phyloP scores from a whole-genome alignment of 1,139 yeast species.

The Debaryomycetaceae sp. region DNA sequence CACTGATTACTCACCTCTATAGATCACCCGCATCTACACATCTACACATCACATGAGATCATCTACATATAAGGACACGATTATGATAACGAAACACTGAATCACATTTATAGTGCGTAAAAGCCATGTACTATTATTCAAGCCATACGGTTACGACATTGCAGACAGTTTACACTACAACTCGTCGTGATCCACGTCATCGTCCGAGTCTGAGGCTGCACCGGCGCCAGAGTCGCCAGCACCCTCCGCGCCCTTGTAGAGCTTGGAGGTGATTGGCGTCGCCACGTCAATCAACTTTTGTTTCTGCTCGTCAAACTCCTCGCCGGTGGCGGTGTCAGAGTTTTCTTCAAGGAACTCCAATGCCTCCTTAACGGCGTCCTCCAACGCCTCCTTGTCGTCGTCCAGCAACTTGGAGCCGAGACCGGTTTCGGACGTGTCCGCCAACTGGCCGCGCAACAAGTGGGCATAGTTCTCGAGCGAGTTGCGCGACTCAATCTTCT shows the following conservation, averaged over 20 bases:
- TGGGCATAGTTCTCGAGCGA: slow-evolving; percentile 40
- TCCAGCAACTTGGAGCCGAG: slow-evolving; percentile 73
- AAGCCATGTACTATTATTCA: too few species aligned
- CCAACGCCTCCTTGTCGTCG: slow-evolving; percentile 84
- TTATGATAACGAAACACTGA: too few species aligned
- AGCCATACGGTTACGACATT: too few species aligned
- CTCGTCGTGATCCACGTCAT: slow-evolving; percentile 53
- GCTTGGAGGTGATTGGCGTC: slow-evolving; percentile 85
- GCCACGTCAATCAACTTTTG: slow-evolving; percentile 78
- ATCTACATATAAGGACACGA: neutral
- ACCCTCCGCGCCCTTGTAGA: slow-evolving; percentile 54
- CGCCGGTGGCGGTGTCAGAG: slow-evolving; percentile 77
- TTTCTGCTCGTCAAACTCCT: slow-evolving; percentile 89
- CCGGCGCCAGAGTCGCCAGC: slow-evolving; percentile 28
- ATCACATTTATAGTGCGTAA: too few species aligned
- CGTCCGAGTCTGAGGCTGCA: slow-evolving; percentile 51
- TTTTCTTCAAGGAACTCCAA: slow-evolving; percentile 85
- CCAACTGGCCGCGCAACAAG: slow-evolving; percentile 42
- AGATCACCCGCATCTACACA: neutral
- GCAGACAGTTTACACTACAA: too few species aligned
- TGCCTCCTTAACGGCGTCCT: slow-evolving; percentile 82
- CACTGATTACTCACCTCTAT: too few species aligned
- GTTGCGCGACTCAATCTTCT: slow-evolving; percentile 60
- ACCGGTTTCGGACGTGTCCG: slow-evolving; percentile 50
- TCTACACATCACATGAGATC: neutral